Evolutionary conservation across 345 rosid species (phyloP).

Genomic region (Populus nigra): DNA sequence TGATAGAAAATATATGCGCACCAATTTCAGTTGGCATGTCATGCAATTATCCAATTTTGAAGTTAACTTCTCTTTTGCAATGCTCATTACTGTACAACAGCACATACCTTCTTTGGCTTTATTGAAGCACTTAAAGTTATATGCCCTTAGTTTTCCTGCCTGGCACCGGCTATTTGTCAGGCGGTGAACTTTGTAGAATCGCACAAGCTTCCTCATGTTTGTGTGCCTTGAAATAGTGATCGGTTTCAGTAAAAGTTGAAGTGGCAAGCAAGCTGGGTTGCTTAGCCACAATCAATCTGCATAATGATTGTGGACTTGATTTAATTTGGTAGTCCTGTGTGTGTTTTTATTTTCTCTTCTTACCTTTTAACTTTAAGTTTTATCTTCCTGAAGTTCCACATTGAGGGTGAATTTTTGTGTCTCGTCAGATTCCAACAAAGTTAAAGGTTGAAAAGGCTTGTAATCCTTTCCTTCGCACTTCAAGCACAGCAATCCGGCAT

Average conservation of each 20-base stretch:
- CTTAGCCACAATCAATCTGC: not conserved
- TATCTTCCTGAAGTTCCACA: not conserved
- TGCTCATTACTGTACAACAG: not conserved
- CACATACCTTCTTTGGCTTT: not conserved
- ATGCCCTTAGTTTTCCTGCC: not conserved
- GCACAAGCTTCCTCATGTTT: not conserved
- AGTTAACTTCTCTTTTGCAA: no score
- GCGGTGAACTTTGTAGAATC: not conserved
- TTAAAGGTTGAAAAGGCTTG: slow-evolving; percentile 80
- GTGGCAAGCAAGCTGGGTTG: not conserved
- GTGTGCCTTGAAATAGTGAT: not conserved
- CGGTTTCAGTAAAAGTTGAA: not conserved
- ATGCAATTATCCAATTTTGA: not conserved
- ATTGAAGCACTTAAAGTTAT: not conserved
- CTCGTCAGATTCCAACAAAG: slow-evolving; percentile 66
- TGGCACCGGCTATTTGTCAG: not conserved
- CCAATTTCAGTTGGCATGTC: not conserved
- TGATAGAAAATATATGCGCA: not conserved
- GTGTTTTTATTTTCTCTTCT: not conserved
- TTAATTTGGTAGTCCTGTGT: not conserved
- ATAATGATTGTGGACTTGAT: not conserved
- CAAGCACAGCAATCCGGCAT: slow-evolving; percentile 63
- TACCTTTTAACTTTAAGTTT: not conserved
- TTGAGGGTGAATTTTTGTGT: not conserved
- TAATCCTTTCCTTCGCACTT: slow-evolving; percentile 85